Evolutionary conservation across 2,329 filamentous ascomycete species (phyloP).

Genomic region (Pestalotiopsis sp.): DNA sequence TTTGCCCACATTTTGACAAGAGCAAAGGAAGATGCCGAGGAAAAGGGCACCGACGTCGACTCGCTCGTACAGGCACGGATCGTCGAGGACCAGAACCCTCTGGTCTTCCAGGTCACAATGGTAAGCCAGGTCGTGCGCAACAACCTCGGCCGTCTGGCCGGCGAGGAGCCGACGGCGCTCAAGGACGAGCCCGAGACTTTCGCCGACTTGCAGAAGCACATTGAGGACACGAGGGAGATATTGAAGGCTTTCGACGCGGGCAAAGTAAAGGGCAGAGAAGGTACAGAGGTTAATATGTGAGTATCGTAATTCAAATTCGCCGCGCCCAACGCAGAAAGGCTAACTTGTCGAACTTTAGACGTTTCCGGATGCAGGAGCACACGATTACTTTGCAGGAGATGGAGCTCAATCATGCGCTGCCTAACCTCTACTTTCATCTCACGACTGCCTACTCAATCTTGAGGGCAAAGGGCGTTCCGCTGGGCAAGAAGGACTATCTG

Average conservation of each 20-base stretch:
- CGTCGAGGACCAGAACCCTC: slow-evolving; percentile 42
- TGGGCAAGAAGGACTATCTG: slow-evolving; percentile 61
- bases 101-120: slow-evolving; percentile 21
- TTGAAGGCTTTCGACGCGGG: slow-evolving; percentile 10
- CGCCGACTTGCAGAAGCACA: slow-evolving; percentile 34
- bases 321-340: rapidly evolving
- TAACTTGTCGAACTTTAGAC: not conserved
- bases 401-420: not conserved
- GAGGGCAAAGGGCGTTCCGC: slow-evolving; percentile 58
- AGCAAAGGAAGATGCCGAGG: slow-evolving; percentile 31
- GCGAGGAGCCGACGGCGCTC: not conserved
- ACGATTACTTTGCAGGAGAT: not conserved
- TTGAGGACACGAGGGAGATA: slow-evolving; percentile 31
- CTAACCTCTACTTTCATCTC: slow-evolving; percentile 57
- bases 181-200: slow-evolving; percentile 32
- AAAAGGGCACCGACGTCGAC: slow-evolving; percentile 15
- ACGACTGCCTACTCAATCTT: slow-evolving; percentile 62
- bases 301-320: not conserved
- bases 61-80: slow-evolving; percentile 33
- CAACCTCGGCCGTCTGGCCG: not conserved
- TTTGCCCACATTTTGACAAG: slow-evolving; percentile 34
- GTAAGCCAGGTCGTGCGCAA: not conserved
- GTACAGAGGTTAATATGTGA: not conserved
- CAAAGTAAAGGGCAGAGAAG: not conserved
- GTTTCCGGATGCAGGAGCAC: not conserved